phyloP scores from a whole-genome alignment of 495 filamentous ascomycete genomes.

The Glarea lozoyensis region DNA sequence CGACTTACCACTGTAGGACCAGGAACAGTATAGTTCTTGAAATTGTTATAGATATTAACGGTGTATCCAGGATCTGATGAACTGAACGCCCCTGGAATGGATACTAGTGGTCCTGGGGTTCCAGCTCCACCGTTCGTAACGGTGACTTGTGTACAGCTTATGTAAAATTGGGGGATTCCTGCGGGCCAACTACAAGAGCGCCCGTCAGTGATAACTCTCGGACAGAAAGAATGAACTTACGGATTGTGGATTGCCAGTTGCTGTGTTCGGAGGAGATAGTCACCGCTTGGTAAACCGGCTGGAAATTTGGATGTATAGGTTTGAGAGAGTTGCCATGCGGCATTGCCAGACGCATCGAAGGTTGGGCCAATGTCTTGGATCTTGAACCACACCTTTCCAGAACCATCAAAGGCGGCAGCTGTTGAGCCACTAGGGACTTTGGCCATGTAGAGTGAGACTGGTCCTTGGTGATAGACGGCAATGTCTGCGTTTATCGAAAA shows the following conservation, averaged over 20 bases:
- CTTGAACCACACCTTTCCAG: constrained; percentile 38
- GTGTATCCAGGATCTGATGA: constrained; percentile 45
- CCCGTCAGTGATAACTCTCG: too few relatives aligned
- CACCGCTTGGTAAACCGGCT: constrained; percentile 40
- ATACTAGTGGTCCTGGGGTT: constrained; percentile 33
- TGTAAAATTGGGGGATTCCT: constrained; percentile 40
- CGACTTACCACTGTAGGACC: constrained; percentile 33
- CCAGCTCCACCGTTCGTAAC: constrained; percentile 44
- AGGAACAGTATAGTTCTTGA: constrained; percentile 40
- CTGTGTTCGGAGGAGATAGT: constrained; percentile 56
- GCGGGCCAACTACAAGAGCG: too few relatives aligned
- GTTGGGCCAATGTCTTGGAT: constrained; percentile 8
- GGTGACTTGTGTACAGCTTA: constrained; percentile 50
- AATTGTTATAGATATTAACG: constrained; percentile 42
- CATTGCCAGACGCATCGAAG: constrained; percentile 7
- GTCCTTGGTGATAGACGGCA: constrained; percentile 29
- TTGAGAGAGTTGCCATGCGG: constrained; percentile 33
- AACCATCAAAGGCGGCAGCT: constrained; percentile 35
- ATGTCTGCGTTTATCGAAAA: constrained; percentile 36
- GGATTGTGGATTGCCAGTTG: constrained; percentile 55
- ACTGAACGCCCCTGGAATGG: constrained; percentile 47
- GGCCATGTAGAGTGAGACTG: constrained; percentile 41
- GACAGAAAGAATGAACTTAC: too few relatives aligned
- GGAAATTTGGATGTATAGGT: constrained; percentile 47
- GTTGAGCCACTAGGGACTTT: constrained; percentile 30